Evolutionary conservation across 176 grass and related monocot species (phyloP), one percentile per base, ranked within the genome.

Genomic region (Oryza longistaminata): DNA sequence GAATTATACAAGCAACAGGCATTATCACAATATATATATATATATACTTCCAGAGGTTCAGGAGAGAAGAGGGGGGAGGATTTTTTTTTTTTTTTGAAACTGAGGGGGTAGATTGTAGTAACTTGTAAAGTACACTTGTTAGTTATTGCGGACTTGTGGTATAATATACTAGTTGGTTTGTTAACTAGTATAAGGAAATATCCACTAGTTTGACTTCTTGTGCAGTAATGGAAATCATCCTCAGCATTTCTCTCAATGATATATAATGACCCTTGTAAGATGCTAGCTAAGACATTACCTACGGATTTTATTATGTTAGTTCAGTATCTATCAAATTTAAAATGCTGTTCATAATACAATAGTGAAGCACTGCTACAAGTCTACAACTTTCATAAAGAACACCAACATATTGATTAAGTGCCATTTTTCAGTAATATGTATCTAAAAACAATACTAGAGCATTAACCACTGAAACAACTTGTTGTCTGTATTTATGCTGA

Each of bases 1-100:
- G 14, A 77, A 62, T 61, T 70, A 64, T 85, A 85, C 45, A 67
- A 85, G 74, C 7, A 82, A 74, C 64, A 71, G 42, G 11, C 16
- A 85, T 27, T 48, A 50, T 80, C 33, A 75, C 26, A 27, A 64
- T 49, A 50, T 49, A 76, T 71, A 77, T 44, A 64, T 49, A 49
- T 64, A 76, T 71, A 77, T 44, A 72, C 55, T 21, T 11, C 14
- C 73, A 88, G 66, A 52, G 0, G 21, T 22, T 50, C 27, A 83
- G 49, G 29, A 50, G 11, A 55, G 50, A 49, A 16, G 65, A 48
- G 26, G 53, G 5, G 50, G 31, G 43, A 53, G 7, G 7, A 64
- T 71, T 82, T 31, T 35, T 5, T 35, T 34, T 5, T 34, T 35
- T 35, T 35, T 35, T 35, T 35, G 34, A 35, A 35, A 35, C 34